Evolutionary conservation across 176 grass and related monocot species (phyloP).

Genomic region (Carex scoparia): DNA sequence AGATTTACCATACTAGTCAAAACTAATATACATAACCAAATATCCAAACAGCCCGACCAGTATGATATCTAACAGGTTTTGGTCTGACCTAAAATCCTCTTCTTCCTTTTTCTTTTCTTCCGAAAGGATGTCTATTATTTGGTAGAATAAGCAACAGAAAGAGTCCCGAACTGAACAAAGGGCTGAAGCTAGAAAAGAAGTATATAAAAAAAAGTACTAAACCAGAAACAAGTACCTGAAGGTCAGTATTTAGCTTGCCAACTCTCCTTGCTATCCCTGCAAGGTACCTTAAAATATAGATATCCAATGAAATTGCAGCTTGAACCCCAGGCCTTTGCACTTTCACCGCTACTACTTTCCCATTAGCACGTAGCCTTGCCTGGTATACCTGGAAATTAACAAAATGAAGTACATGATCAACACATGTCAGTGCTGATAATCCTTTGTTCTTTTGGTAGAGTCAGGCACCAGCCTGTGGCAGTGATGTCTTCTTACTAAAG

Average conservation of each 20-base stretch:
- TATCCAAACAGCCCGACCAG: neutral
- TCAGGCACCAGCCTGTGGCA: neutral
- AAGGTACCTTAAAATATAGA: conserved; percentile 88
- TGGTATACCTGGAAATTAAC: conserved; percentile 74
- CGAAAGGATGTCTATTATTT: neutral
- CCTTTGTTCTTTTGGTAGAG: neutral
- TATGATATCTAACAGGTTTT: neutral
- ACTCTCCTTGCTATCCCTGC: conserved; percentile 60
- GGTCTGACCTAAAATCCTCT: neutral
- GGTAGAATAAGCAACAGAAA: neutral
- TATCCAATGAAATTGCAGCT: conserved; percentile 90
- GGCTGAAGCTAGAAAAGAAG: neutral
- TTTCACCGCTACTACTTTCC: conserved; percentile 94
- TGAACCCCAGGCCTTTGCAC: conserved; percentile 96
- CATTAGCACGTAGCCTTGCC: conserved; percentile 53
- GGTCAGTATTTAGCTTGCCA: conserved; percentile 81
- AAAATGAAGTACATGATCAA: neutral
- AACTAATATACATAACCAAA: neutral
- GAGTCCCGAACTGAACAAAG: neutral
- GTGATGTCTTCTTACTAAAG: neutral
- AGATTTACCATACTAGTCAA: neutral
- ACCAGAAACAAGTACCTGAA: conserved; percentile 50
- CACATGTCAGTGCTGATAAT: neutral
- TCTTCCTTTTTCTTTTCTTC: neutral
- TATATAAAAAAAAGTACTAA: neutral